These are phyloP conservation scores for Curvularia sp. DNA, from an alignment of 2,329 filamentous ascomycete species.

Conservation along the genomic window DNA sequence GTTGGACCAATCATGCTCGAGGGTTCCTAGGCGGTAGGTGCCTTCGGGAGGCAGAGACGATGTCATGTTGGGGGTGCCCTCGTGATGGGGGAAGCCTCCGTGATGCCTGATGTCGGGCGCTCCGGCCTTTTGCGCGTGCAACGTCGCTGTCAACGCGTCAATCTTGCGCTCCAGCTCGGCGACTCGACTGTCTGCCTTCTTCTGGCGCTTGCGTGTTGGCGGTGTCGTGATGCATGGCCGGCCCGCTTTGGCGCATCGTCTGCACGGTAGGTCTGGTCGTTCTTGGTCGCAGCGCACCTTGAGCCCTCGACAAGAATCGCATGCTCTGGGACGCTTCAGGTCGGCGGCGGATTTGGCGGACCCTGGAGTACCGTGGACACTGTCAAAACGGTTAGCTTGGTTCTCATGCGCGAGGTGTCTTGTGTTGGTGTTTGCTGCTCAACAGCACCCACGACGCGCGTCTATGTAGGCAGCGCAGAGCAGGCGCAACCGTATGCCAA, in stretches of 20 bases:
- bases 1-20: constrained; percentile 43
- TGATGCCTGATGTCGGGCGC: constrained; percentile 31
- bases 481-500: not conserved
- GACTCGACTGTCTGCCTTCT: constrained; percentile 89
- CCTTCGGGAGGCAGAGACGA: constrained; percentile 30
- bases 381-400: constrained; percentile 10
- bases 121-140: constrained; percentile 64
- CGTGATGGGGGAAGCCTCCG: constrained; percentile 34
- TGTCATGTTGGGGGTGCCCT: constrained; percentile 14
- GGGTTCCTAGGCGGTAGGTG: constrained; percentile 34
- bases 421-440: not conserved
- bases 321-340: constrained; percentile 56
- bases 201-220: constrained; percentile 79
- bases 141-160: constrained; percentile 80
- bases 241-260: constrained; percentile 80
- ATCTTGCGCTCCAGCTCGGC: constrained; percentile 93
- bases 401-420: not conserved
- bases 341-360: constrained; percentile 47
- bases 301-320: constrained; percentile 57
- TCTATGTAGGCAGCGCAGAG: not conserved
- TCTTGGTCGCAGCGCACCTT: constrained; percentile 83
- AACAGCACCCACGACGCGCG: constrained; percentile 9
- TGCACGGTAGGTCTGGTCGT: constrained; percentile 64
- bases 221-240: constrained; percentile 72
- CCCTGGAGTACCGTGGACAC: constrained; percentile 37